Percentiles rank a stretch among this genome's conserved stretches.
Conservation (phyloP, 176 grass and related monocot species). For the Zoysia japonica region DNA sequence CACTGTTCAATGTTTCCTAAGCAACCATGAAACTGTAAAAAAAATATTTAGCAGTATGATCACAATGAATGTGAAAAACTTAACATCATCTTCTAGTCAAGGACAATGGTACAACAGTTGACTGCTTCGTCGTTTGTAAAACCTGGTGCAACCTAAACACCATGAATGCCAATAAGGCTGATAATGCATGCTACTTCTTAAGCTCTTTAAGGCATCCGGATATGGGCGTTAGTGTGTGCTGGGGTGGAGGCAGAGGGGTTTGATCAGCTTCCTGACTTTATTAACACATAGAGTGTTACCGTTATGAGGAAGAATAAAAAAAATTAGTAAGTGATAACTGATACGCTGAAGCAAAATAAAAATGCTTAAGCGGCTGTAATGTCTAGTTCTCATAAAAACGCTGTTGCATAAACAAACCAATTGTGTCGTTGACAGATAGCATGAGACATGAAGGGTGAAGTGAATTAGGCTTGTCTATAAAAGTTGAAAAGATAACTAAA, state of each 20-base stretch:
- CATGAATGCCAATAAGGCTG: not conserved
- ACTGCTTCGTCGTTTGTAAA: not conserved
- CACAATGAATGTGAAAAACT: not conserved
- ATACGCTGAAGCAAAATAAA: too few relatives aligned
- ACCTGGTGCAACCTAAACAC: not conserved
- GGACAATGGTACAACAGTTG: not conserved
- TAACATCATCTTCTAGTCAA: not conserved
- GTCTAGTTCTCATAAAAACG: too few relatives aligned
- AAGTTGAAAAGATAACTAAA: not conserved
- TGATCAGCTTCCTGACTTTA: not conserved
- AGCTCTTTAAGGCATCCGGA: not conserved
- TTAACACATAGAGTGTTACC: too few relatives aligned
- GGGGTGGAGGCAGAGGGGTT: not conserved
- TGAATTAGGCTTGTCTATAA: not conserved
- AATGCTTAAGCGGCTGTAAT: too few relatives aligned
- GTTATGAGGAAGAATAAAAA: too few relatives aligned
- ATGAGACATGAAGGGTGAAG: not conserved
- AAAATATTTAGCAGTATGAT: not conserved
- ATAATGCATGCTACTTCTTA: slow-evolving; percentile 3
- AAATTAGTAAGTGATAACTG: too few relatives aligned
- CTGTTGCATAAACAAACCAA: not conserved
- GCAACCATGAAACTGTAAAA: not conserved
- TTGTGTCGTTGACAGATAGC: not conserved
- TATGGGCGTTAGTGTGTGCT: not conserved
- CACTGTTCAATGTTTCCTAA: not conserved